Base-by-base conservation (phyloP, 164 flowering plant species). In the Magnolia changhungtana region DNA sequence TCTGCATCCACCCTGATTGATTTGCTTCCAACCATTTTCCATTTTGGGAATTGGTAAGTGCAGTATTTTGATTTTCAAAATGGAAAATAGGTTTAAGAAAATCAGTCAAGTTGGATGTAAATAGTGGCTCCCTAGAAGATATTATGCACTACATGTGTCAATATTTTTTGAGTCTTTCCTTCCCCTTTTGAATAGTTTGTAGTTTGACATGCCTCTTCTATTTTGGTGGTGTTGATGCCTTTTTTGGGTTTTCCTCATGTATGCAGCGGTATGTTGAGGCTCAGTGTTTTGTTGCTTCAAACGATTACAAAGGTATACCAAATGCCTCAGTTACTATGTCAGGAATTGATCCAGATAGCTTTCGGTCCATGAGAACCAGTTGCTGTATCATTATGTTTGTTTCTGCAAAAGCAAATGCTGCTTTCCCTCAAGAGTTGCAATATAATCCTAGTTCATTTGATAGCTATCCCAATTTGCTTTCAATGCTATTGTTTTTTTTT, bases 181-280 rank as follows among this genome's bases (percentile, higher is more conserved):
- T 55, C 61, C 18, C 16, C 18, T 20, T 65, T 68, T 29, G 16
- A 16, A 31, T 68, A 68, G 29, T 24, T 31, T 68, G 50, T 29
- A 37, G 31, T 29, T 1, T 68, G 49, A 66, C 11, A 27, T 68
- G 11, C 51, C 49, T 68, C 45, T 68, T 68, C n/a, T 65, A 65
- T 29, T 24, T 65, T 37, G 45, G 45, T 37, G 45, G 45, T 37
- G 45, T 3, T 37, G 45, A 37, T 37, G 45, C 24, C 45, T 31
- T 74, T 61, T 67, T 74, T 23, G 49, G 20, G 18, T 49, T 20
- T 58, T 50, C 20, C 55, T 13, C 66, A 27, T 78, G 55, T 76
- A 63, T 91, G 90, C 93, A 96, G 99, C 92, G 95, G 51, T 96
- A 91, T 90, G 97, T 88, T 61, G 99, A 96, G 87, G 99, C 97